These are phyloP conservation scores for Tetrapisispora arboricola DNA, from an alignment of 805 yeast genomes.

Conservation along the genomic window DNA sequence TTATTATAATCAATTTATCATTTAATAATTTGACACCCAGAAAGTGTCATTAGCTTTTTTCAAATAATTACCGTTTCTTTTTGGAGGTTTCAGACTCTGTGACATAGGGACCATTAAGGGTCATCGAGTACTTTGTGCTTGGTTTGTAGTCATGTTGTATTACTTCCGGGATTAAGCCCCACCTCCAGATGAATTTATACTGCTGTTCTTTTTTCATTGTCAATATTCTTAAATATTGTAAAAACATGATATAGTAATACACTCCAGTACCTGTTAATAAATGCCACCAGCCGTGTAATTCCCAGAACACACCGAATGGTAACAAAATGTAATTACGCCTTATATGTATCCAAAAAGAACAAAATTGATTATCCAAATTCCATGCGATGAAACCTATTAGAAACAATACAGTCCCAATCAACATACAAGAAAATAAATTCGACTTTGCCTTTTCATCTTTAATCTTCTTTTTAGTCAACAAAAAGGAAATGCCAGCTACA, in stretches of 20 bases:
- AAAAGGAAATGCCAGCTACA: constrained; percentile 51
- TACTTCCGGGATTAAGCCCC: constrained; percentile 45
- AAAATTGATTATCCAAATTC: constrained; percentile 82
- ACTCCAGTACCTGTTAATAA: constrained; percentile 77
- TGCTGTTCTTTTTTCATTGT: constrained; percentile 31
- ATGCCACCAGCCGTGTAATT: constrained; percentile 98
- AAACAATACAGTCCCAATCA: constrained; percentile 52
- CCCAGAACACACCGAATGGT: constrained; percentile 77
- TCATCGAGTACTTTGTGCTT: constrained; percentile 19
- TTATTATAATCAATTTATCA: neutral
- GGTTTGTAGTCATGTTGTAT: constrained; percentile 11
- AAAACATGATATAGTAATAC: constrained; percentile 70
- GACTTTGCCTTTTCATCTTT: constrained; percentile 38
- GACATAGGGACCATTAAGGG: constrained; percentile 12
- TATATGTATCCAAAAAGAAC: constrained; percentile 44
- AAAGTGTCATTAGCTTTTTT: too few relatives aligned
- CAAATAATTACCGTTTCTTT: constrained; percentile 1
- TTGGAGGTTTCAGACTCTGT: neutral
- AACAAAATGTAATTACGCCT: constrained; percentile 58
- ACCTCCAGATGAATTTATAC: constrained; percentile 45
- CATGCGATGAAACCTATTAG: constrained; percentile 70
- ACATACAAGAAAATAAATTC: constrained; percentile 47
- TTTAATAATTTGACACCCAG: neutral
- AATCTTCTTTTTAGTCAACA: constrained; percentile 46
- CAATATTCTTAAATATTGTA: constrained; percentile 57